These are phyloP conservation scores for Porpolomopsis calyptriformis DNA, from an alignment of 768 basidiomycete genomes.

Conservation along the genomic window DNA sequence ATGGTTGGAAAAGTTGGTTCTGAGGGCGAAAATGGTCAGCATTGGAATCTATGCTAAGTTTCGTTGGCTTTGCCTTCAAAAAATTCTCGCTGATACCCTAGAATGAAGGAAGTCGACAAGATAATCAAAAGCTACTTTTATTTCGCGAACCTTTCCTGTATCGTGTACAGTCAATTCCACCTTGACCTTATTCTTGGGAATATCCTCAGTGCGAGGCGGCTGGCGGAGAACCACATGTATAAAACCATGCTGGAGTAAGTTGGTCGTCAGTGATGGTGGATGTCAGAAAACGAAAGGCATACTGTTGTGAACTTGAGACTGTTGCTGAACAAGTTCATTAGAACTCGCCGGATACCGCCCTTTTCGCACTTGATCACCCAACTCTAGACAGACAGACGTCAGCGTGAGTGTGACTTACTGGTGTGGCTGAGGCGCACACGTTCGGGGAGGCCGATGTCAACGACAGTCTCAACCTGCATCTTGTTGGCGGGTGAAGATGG, in stretches of 20 bases:
- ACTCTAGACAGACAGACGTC: slow-evolving; percentile 37
- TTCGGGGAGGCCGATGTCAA: slow-evolving; percentile 70
- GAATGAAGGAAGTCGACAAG: slow-evolving; percentile 4
- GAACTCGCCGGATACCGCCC: slow-evolving; percentile 79
- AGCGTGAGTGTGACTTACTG: neutral
- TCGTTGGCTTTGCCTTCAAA: slow-evolving; percentile 47
- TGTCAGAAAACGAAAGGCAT: slow-evolving; percentile 3
- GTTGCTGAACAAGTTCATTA: slow-evolving; percentile 95
- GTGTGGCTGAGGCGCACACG: slow-evolving; percentile 34
- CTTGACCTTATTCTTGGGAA: slow-evolving; percentile 49
- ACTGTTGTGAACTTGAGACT: slow-evolving; percentile 87
- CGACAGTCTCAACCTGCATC: slow-evolving; percentile 70
- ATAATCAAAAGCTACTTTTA: neutral
- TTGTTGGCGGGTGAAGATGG: slow-evolving; percentile 26
- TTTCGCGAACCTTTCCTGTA: slow-evolving; percentile 69
- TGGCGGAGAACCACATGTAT: slow-evolving; percentile 79
- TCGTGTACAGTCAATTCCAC: slow-evolving; percentile 80
- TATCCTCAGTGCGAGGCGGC: slow-evolving; percentile 44
- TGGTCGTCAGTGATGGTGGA: neutral
- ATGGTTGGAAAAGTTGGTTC: slow-evolving; percentile 95
- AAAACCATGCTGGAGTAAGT: slow-evolving; percentile 55
- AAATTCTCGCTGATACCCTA: slow-evolving; percentile 90
- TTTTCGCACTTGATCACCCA: slow-evolving; percentile 86
- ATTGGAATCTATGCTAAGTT: slow-evolving; percentile 4
- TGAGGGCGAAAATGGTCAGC: slow-evolving; percentile 17